phyloP scores from a whole-genome alignment of 768 basidiomycete species.

The Leucosporidium creatinivorum region DNA sequence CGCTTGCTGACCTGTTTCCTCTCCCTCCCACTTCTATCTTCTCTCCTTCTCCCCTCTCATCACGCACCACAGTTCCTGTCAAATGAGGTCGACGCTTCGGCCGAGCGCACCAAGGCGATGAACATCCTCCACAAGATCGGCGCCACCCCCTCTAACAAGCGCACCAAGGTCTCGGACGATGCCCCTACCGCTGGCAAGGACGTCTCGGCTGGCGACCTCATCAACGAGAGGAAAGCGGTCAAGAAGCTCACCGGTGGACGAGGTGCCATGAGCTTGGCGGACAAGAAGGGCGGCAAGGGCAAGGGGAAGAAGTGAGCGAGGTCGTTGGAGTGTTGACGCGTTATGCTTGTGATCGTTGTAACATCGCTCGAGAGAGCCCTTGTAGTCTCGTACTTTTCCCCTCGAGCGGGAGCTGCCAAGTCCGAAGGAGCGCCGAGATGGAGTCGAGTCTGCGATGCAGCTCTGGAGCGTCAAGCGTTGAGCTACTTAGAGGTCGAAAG shows the following conservation, averaged over 20 bases:
- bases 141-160: constrained; percentile 55
- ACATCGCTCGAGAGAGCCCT: too few species aligned
- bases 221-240: constrained; percentile 87
- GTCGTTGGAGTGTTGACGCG: background rate
- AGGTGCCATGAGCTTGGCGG: constrained; percentile 23
- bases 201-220: constrained; percentile 46
- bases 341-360: background rate
- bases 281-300: constrained; percentile 19
- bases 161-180: constrained; percentile 47
- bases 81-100: constrained; percentile 56
- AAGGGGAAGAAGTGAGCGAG: constrained; percentile 3
- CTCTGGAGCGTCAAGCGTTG: too few species aligned
- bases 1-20: background rate
- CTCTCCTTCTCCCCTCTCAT: background rate
- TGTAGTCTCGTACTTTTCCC: too few species aligned
- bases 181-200: constrained; percentile 44
- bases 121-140: constrained; percentile 68
- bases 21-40: background rate
- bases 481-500: too few species aligned
- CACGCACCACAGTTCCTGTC: constrained; percentile 64
- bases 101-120: constrained; percentile 67
- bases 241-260: constrained; percentile 29
- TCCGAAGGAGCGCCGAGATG: too few species aligned
- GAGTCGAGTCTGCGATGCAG: too few species aligned
- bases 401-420: too few species aligned